Percentiles rank a stretch among this genome's conserved stretches.
phyloP scores from a whole-genome alignment of 176 grass and related monocot genomes.

The Aegilops longissima region DNA sequence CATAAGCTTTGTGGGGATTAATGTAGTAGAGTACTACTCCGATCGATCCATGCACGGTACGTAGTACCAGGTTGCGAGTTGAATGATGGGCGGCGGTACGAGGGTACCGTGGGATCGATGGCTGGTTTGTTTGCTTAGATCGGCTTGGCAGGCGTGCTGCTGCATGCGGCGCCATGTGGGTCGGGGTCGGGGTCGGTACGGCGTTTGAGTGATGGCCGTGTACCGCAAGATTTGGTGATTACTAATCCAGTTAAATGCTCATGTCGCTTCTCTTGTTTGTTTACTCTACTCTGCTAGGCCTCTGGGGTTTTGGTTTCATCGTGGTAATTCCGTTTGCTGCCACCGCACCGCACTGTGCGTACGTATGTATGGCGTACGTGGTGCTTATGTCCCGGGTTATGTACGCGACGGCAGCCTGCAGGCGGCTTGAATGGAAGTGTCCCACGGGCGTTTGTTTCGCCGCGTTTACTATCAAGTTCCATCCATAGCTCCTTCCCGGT shows the following conservation, averaged over 20 bases:
- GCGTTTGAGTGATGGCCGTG: neutral
- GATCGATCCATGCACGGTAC: neutral
- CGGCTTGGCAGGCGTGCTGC: neutral
- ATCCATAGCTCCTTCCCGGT: neutral
- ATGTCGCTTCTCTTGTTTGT: neutral
- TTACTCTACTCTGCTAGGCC: too few species aligned
- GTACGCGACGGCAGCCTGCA: neutral
- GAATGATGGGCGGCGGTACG: neutral
- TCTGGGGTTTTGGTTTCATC: neutral
- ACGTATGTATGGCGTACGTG: too few species aligned
- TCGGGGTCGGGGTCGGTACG: too few species aligned
- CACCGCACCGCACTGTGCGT: too few species aligned
- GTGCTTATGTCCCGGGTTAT: neutral
- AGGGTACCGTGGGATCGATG: too few species aligned
- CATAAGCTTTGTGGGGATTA: neutral
- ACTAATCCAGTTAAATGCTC: slow-evolving; percentile 8
- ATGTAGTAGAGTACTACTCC: neutral
- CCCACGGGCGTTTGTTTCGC: neutral
- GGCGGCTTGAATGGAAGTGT: neutral
- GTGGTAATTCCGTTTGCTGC: neutral
- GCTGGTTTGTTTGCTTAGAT: neutral
- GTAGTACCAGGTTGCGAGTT: neutral
- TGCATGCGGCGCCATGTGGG: neutral
- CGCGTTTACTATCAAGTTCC: neutral
- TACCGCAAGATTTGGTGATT: slow-evolving; percentile 10